These are phyloP conservation scores for Amanita jacksonii DNA, from an alignment of 768 basidiomycete species.

Conservation along the genomic window DNA sequence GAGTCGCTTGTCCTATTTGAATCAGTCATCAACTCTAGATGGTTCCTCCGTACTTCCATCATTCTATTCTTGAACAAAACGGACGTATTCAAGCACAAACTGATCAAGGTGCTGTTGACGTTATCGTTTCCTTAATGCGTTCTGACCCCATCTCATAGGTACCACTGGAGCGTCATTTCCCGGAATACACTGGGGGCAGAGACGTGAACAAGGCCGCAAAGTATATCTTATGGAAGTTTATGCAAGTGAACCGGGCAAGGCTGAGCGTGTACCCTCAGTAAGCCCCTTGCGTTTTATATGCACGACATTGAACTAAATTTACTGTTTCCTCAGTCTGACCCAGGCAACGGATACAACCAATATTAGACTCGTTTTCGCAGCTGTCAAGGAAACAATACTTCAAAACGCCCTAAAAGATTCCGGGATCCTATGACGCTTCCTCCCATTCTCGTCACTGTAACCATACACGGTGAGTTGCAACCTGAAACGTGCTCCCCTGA, in stretches of 20 bases:
- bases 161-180: conserved; percentile 70
- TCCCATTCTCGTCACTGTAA: conserved; percentile 13
- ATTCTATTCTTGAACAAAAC: conserved; percentile 93
- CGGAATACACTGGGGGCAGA: conserved; percentile 81
- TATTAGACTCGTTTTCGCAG: conserved; percentile 73
- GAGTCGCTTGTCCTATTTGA: conserved; percentile 88
- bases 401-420: conserved; percentile 83
- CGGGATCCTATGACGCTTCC: conserved; percentile 49
- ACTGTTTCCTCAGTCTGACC: conserved; percentile 47
- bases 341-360: conserved; percentile 87
- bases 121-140: background rate
- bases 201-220: conserved; percentile 94
- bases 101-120: conserved; percentile 40
- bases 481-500: background rate
- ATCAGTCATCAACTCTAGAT: conserved; percentile 86
- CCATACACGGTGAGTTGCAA: background rate
- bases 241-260: conserved; percentile 79
- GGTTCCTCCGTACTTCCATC: conserved; percentile 87
- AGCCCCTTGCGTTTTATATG: conserved; percentile 18
- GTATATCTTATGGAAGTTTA: conserved; percentile 91
- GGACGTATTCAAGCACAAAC: conserved; percentile 85
- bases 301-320: background rate
- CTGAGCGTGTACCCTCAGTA: conserved; percentile 90
- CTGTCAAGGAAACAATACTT: conserved; percentile 89
- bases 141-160: conserved; percentile 30